Conservation (phyloP, 1,284 basidiomycete species). For the Pyrrhoderma lamaoense region DNA sequence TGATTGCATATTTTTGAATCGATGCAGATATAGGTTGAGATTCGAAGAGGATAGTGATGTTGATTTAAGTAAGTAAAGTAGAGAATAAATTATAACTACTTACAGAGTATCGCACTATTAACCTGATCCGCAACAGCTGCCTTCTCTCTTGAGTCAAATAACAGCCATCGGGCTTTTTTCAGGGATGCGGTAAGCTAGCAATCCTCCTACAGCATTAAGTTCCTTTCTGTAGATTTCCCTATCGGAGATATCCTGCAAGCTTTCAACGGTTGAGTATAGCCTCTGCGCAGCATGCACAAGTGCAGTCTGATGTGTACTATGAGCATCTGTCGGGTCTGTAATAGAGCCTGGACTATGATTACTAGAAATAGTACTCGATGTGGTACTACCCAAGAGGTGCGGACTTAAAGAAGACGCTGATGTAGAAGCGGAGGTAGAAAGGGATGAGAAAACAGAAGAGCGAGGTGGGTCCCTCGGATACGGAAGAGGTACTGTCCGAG, state of each 20-base stretch:
- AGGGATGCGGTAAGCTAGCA: conserved; percentile 71
- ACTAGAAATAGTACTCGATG: too few relatives aligned
- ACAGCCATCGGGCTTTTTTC: conserved; percentile 60
- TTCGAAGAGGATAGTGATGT: too few relatives aligned
- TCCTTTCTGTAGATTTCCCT: conserved; percentile 58
- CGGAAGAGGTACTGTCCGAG: conserved; percentile 59
- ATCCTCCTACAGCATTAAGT: conserved; percentile 60
- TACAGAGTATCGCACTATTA: conserved; percentile 76
- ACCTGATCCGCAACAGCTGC: conserved; percentile 81
- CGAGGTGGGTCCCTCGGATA: conserved; percentile 27
- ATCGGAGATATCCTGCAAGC: conserved; percentile 45
- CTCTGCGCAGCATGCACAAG: conserved; percentile 55
- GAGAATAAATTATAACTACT: too few relatives aligned
- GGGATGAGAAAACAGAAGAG: conserved; percentile 16
- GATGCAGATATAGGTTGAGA: too few relatives aligned
- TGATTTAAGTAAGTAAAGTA: too few relatives aligned
- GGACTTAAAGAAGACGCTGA: conserved; percentile 11
- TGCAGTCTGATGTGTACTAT: conserved; percentile 28
- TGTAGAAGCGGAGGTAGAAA: conserved; percentile 12
- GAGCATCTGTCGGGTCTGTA: conserved; percentile 12
- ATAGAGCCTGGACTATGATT: not conserved
- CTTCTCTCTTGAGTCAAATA: conserved; percentile 68
- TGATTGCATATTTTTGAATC: too few relatives aligned
- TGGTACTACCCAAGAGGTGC: too few relatives aligned
- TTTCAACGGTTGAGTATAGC: conserved; percentile 47